These are phyloP conservation scores for Cladosporium sp. DNA, from an alignment of 2,329 filamentous ascomycete genomes.

Conservation along the genomic window DNA sequence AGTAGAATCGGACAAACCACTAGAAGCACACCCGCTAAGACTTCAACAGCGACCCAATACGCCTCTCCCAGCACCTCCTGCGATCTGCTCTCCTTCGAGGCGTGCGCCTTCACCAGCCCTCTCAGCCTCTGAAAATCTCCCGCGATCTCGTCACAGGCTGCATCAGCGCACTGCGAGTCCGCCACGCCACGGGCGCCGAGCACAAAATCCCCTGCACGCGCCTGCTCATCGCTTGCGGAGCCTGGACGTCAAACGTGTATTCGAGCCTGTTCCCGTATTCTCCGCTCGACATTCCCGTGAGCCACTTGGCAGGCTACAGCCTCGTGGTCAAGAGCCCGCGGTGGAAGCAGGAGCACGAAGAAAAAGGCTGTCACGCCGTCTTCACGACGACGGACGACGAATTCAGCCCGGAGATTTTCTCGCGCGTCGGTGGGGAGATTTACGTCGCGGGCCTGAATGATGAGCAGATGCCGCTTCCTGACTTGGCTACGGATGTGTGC, in stretches of 20 bases:
- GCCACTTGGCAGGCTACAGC: slow-evolving; percentile 66
- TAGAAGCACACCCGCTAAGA: too few relatives aligned
- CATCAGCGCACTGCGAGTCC: slow-evolving; percentile 51
- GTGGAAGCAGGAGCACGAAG: slow-evolving; percentile 45
- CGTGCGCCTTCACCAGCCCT: slow-evolving; percentile 63
- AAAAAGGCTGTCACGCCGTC: slow-evolving; percentile 59
- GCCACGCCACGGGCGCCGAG: slow-evolving; percentile 40
- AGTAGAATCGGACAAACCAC: too few relatives aligned
- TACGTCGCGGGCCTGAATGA: slow-evolving; percentile 72
- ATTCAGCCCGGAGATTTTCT: slow-evolving; percentile 70
- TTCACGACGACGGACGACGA: slow-evolving; percentile 57
- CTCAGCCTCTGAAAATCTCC: slow-evolving; percentile 50
- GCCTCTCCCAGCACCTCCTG: slow-evolving; percentile 63
- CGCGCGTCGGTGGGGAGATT: slow-evolving; percentile 61
- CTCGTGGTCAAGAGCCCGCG: slow-evolving; percentile 61
- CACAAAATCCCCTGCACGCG: slow-evolving; percentile 55
- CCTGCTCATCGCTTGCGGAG: slow-evolving; percentile 64
- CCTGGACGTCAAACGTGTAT: slow-evolving; percentile 69
- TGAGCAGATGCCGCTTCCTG: slow-evolving; percentile 56
- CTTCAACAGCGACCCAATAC: slow-evolving; percentile 57
- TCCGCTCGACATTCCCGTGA: slow-evolving; percentile 51
- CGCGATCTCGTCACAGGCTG: slow-evolving; percentile 36
- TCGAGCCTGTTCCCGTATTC: slow-evolving; percentile 58
- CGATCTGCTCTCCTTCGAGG: slow-evolving; percentile 54
- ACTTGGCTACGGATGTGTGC: slow-evolving; percentile 44